Percentiles rank a stretch among this genome's conserved stretches.
phyloP scores from a whole-genome alignment of 495 filamentous ascomycete genomes.

The Annulohypoxylon stygium region DNA sequence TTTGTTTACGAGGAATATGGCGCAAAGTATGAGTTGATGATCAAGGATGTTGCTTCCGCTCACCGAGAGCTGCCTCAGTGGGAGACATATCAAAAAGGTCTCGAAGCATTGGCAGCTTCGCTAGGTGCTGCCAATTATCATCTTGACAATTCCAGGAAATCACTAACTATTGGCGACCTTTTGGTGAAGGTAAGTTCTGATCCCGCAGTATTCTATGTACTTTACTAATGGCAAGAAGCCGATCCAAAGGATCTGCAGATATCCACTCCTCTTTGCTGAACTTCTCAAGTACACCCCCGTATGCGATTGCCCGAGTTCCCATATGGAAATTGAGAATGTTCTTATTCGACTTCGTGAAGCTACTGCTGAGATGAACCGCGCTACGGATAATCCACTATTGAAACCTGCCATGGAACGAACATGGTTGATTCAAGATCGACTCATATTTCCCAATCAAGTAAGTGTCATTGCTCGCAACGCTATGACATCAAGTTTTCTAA shows the following conservation, averaged over 20 bases:
- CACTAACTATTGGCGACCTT: slow-evolving; percentile 84
- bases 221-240: slow-evolving; percentile 69
- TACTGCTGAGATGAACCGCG: slow-evolving; percentile 81
- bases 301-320: slow-evolving; percentile 82
- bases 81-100: slow-evolving; percentile 84
- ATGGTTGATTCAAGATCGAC: slow-evolving; percentile 82
- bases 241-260: slow-evolving; percentile 93
- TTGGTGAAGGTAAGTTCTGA: slow-evolving; percentile 80
- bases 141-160: slow-evolving; percentile 73
- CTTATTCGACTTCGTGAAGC: slow-evolving; percentile 78
- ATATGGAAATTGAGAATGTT: slow-evolving; percentile 81
- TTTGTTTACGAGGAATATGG: slow-evolving; percentile 90
- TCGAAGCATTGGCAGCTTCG: slow-evolving; percentile 85
- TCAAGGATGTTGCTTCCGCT: slow-evolving; percentile 77
- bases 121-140: slow-evolving; percentile 77
- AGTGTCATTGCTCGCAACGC: slow-evolving; percentile 11
- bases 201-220: neutral
- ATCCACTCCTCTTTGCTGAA: slow-evolving; percentile 87
- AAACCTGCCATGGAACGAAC: slow-evolving; percentile 74
- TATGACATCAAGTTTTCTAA: slow-evolving; percentile 34
- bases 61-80: slow-evolving; percentile 80
- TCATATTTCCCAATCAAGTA: slow-evolving; percentile 80
- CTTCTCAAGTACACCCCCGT: slow-evolving; percentile 84
- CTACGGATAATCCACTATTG: slow-evolving; percentile 73
- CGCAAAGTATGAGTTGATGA: slow-evolving; percentile 85